Evolutionary conservation across 2,329 filamentous ascomycete genomes (phyloP).

Genomic region (Colletotrichum noveboracense): DNA sequence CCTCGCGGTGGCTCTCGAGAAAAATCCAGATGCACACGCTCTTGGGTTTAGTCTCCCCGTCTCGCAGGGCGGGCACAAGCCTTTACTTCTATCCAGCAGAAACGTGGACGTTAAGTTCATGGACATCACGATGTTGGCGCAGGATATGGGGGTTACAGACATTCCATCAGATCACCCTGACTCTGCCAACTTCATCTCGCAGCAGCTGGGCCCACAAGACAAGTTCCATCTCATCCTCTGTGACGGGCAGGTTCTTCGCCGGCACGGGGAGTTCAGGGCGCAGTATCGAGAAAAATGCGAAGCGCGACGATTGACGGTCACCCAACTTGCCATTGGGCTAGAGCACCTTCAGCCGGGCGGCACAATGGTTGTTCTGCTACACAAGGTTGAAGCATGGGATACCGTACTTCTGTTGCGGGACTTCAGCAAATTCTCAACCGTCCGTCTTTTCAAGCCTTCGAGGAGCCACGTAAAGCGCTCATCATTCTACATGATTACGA

Average conservation of each 20-base stretch:
- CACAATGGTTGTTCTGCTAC: slow-evolving; percentile 55
- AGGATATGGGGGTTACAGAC: slow-evolving; percentile 42
- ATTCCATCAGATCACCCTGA: slow-evolving; percentile 39
- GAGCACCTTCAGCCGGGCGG: slow-evolving; percentile 45
- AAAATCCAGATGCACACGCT: slow-evolving; percentile 36
- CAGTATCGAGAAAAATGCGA: slow-evolving; percentile 39
- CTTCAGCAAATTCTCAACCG: slow-evolving; percentile 46
- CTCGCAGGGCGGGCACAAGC: slow-evolving; percentile 43
- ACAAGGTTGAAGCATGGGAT: slow-evolving; percentile 49
- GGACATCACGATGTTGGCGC: slow-evolving; percentile 58
- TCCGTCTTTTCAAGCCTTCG: slow-evolving; percentile 49
- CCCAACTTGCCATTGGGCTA: slow-evolving; percentile 51
- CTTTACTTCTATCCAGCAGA: slow-evolving; percentile 29
- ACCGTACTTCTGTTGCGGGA: slow-evolving; percentile 40
- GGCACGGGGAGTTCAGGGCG: slow-evolving; percentile 30
- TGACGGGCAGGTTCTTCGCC: slow-evolving; percentile 51
- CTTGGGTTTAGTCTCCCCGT: slow-evolving; percentile 45
- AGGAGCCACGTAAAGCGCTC: slow-evolving; percentile 44
- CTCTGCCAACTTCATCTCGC: slow-evolving; percentile 30
- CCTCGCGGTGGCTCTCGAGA: slow-evolving; percentile 37
- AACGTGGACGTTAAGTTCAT: slow-evolving; percentile 30
- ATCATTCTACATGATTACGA: slow-evolving; percentile 60
- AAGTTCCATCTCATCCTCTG: slow-evolving; percentile 51
- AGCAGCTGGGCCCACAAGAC: slow-evolving; percentile 26
- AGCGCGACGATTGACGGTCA: slow-evolving; percentile 35